Conservation (phyloP, 2,329 filamentous ascomycete species). For the Diaporthe caulivora region DNA sequence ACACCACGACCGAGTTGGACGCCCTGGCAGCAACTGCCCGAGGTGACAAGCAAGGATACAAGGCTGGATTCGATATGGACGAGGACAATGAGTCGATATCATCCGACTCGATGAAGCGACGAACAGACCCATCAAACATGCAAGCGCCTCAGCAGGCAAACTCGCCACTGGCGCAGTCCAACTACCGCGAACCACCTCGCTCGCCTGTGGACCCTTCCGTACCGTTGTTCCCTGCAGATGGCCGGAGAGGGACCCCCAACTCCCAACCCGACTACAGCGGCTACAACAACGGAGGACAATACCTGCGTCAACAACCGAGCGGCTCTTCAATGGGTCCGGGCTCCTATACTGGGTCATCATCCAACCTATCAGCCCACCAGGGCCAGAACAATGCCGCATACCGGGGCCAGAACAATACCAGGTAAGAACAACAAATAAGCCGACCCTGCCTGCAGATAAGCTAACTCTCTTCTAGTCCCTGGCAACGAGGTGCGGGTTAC, state of each 20-base stretch:
- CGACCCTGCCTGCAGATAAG: conserved; percentile 10
- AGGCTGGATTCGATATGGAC: conserved; percentile 73
- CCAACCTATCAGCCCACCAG: conserved; percentile 52
- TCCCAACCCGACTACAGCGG: conserved; percentile 46
- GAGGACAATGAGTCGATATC: conserved; percentile 79
- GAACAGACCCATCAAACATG: conserved; percentile 51
- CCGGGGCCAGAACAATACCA: conserved; percentile 58
- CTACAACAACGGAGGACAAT: conserved; percentile 42
- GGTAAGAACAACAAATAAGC: conserved; percentile 51
- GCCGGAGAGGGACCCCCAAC: conserved; percentile 40
- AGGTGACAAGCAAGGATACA: conserved; percentile 78
- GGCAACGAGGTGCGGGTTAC: conserved; percentile 69
- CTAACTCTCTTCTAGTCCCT: conserved; percentile 57
- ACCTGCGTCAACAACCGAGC: conserved; percentile 43
- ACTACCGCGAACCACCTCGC: conserved; percentile 50
- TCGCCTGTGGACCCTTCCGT: conserved; percentile 64
- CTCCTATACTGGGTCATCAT: conserved; percentile 48
- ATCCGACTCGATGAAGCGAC: conserved; percentile 65
- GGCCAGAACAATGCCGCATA: conserved; percentile 53
- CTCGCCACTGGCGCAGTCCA: conserved; percentile 33
- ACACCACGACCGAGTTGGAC: conserved; percentile 85
- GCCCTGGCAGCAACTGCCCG: conserved; percentile 90
- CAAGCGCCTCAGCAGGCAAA: conserved; percentile 37
- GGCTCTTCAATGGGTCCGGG: conserved; percentile 44
- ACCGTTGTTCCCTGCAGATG: conserved; percentile 61